Evolutionary conservation across 2,329 filamentous ascomycete genomes (phyloP).

Genomic region (Nannizziopsis arthrosporioides): DNA sequence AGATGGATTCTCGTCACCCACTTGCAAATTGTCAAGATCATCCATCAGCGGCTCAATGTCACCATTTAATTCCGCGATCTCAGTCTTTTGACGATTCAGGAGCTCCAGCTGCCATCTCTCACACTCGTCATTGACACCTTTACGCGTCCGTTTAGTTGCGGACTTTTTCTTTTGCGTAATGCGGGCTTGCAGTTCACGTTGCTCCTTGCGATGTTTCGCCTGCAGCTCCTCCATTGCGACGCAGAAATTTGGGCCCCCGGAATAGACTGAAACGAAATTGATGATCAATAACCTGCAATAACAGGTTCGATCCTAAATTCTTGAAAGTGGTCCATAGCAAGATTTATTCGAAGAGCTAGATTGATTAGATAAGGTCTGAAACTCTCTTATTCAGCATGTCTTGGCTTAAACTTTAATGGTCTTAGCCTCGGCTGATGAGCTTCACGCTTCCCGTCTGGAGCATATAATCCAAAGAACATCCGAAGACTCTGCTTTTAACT

Average conservation of each 20-base stretch:
- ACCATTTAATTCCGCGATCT: conserved; percentile 38
- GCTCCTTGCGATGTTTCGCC: conserved; percentile 74
- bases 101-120: conserved; percentile 46
- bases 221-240: conserved; percentile 59
- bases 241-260: too few species aligned
- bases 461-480: too few species aligned
- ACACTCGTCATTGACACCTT: conserved; percentile 58
- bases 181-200: conserved; percentile 69
- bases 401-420: too few species aligned
- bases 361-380: too few species aligned
- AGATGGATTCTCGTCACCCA: conserved; percentile 11
- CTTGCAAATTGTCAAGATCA: conserved; percentile 25
- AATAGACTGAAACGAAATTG: too few species aligned
- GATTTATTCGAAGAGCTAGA: too few species aligned
- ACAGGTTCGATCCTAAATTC: too few species aligned
- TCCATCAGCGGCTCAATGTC: conserved; percentile 16
- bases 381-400: too few species aligned
- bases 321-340: too few species aligned
- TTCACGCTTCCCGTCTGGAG: too few species aligned
- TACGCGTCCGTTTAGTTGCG: conserved; percentile 69
- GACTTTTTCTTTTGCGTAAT: conserved; percentile 95
- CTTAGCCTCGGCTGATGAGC: too few species aligned
- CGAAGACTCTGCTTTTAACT: neutral
- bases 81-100: conserved; percentile 42
- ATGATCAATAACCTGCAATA: too few species aligned